phyloP scores from a whole-genome alignment of 371 early-diverging fungal species.

The Mortierella polycephala region DNA sequence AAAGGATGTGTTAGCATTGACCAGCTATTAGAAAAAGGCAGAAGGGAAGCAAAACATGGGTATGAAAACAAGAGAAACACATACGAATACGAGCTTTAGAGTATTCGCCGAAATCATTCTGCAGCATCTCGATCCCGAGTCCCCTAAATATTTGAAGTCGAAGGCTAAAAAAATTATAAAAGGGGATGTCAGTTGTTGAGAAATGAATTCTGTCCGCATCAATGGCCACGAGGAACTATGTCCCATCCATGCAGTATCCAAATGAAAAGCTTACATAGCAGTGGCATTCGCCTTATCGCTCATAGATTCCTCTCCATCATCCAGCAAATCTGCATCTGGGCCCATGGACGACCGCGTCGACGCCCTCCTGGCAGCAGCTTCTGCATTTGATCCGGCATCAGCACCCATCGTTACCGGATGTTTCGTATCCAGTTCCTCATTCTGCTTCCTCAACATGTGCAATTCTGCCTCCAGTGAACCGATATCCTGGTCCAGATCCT shows the following conservation, averaged over 20 bases:
- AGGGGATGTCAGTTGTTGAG: background rate
- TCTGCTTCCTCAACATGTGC: conserved; percentile 29
- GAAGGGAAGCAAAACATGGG: background rate
- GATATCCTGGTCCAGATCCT: conserved; percentile 43
- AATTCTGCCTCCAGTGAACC: conserved; percentile 39
- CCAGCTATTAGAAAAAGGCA: background rate
- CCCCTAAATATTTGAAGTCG: conserved; percentile 45
- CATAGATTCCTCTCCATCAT: conserved; percentile 34
- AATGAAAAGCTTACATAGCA: conserved; percentile 32
- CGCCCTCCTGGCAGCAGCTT: background rate
- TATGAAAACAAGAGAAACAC: background rate
- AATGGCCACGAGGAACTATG: background rate
- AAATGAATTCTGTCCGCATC: background rate
- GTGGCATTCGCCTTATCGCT: conserved; percentile 40
- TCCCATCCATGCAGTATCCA: background rate
- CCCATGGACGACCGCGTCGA: background rate
- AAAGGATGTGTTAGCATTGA: background rate
- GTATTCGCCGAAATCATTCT: conserved; percentile 38
- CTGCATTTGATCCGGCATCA: background rate
- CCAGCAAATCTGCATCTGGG: conserved; percentile 11
- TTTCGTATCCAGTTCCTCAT: conserved; percentile 26
- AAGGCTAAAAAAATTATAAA: conserved; percentile 9
- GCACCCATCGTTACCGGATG: background rate
- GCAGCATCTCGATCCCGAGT: conserved; percentile 50
- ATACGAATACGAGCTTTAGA: conserved; percentile 49